phyloP scores from a whole-genome alignment of 202 grass and related monocot species.

The Panicum virgatum region DNA sequence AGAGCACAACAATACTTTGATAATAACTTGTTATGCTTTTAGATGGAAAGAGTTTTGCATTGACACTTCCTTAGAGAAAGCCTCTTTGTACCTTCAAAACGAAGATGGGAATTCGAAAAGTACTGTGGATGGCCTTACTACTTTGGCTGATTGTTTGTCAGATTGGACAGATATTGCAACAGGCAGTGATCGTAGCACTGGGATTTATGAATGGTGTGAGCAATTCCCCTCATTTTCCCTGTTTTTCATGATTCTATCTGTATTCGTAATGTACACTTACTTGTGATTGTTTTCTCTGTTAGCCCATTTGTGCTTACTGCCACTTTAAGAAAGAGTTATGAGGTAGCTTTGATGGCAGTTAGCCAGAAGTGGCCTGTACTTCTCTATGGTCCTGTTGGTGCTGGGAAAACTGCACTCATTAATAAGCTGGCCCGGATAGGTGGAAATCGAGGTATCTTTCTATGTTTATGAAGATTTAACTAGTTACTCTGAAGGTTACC shows the following conservation, averaged over 20 bases:
- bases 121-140: conserved; percentile 37
- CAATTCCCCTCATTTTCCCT: conserved; percentile 14
- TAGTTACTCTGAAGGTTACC: not conserved
- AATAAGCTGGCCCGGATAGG: conserved; percentile 60
- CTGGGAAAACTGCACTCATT: conserved; percentile 90
- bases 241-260: conserved; percentile 15
- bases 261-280: conserved; percentile 25
- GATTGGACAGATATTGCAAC: conserved; percentile 35
- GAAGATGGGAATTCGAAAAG: conserved; percentile 34
- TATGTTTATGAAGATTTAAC: conserved; percentile 14
- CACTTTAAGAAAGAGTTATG: conserved; percentile 70
- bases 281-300: conserved; percentile 37
- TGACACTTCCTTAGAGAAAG: conserved; percentile 90
- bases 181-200: conserved; percentile 32
- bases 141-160: conserved; percentile 55
- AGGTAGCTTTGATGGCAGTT: conserved; percentile 76
- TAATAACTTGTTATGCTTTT: conserved; percentile 32
- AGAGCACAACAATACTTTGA: not conserved
- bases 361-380: conserved; percentile 90
- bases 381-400: conserved; percentile 84
- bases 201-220: conserved; percentile 55
- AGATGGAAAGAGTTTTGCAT: conserved; percentile 85
- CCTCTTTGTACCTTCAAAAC: conserved; percentile 66
- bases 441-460: conserved; percentile 72
- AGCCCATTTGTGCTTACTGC: conserved; percentile 69